Evolutionary conservation across 805 yeast species (phyloP).

Genomic region (Saccharomyces mikatae): DNA sequence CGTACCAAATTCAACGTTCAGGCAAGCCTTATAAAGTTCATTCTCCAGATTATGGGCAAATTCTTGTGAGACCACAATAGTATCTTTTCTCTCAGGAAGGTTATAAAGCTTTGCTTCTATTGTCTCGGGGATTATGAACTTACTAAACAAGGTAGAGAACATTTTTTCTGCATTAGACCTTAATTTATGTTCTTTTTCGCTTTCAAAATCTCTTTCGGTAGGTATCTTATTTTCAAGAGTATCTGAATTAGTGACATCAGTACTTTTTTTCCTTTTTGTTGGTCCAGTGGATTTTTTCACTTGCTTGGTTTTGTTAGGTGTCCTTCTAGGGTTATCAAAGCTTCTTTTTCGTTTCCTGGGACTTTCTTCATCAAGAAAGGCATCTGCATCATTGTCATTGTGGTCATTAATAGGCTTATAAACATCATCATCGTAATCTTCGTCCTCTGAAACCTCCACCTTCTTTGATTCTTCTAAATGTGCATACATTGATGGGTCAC

Average conservation of each 20-base stretch:
- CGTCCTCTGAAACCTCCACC: constrained; percentile 3
- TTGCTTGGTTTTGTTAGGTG: background rate
- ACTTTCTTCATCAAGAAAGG: constrained; percentile 5
- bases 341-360: background rate
- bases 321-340: background rate
- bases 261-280: background rate
- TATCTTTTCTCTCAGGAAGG: constrained; percentile 26
- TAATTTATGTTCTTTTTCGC: constrained; percentile 29
- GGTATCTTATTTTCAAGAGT: constrained; percentile 3
- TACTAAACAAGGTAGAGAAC: constrained; percentile 38
- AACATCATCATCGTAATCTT: constrained; percentile 3
- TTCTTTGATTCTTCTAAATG: constrained; percentile 27
- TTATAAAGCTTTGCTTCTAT: constrained; percentile 6
- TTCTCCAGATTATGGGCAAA: constrained; percentile 49
- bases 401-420: constrained; percentile 3
- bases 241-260: background rate
- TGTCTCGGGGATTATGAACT: constrained; percentile 31
- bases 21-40: constrained; percentile 37
- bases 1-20: constrained; percentile 20
- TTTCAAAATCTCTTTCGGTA: constrained; percentile 6
- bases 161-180: constrained; percentile 45
- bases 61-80: constrained; percentile 32
- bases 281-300: background rate
- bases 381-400: constrained; percentile 6
- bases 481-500: constrained; percentile 38